Evolutionary conservation across 129 eudicot species (phyloP), one percentile per base, ranked within the genome.

Genomic region (Arctium minus): DNA sequence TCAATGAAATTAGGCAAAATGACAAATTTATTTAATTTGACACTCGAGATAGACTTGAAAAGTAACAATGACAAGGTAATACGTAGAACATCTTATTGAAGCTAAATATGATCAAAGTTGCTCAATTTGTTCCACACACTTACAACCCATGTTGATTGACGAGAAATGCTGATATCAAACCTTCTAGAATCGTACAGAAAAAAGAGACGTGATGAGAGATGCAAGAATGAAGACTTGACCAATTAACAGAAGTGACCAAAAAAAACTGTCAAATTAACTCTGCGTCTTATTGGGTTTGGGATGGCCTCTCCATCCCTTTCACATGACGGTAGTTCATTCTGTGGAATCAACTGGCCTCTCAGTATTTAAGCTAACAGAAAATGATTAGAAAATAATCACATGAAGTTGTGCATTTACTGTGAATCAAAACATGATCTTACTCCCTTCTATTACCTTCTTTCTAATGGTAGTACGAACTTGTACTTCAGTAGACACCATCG

Each of bases 401-500:
- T 36, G 38, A 36, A 36, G 2, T 36, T 36, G 60, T 48, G 17
- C 60, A 48, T 38, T 60, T 60, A 60, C 5, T 60, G n/a, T 60
- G 68, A 60, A 60, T n/a, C 71, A 22, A 65, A 42, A 65, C 30
- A 74, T 12, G 8, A 40, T 74, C n/a, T 7, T 53, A 48, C 48
- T 48, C 53, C 27, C 18, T 53, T 80, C 10, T 70, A 13, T 42
- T 70, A 32, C 46, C 72, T 80, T 71, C 32, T 75, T 18, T 70
- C 75, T 78, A 68, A 1, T 68, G 7, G 42, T 80, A 42, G 46
- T 80, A 62, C 17, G n/a, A 36, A 33, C 64, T 27, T 70, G 36
- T 70, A 70, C 42, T 46, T 53, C 89, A 53, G 15, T 74, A 29
- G 83, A 83, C 38, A 86, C 69, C 36, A 82, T 86, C 44, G n/a